Percentiles rank a stretch among this genome's conserved stretches.
These are phyloP conservation scores for Pseudohalonectria lignicola DNA, from an alignment of 2,329 filamentous ascomycete genomes.

Conservation along the genomic window DNA sequence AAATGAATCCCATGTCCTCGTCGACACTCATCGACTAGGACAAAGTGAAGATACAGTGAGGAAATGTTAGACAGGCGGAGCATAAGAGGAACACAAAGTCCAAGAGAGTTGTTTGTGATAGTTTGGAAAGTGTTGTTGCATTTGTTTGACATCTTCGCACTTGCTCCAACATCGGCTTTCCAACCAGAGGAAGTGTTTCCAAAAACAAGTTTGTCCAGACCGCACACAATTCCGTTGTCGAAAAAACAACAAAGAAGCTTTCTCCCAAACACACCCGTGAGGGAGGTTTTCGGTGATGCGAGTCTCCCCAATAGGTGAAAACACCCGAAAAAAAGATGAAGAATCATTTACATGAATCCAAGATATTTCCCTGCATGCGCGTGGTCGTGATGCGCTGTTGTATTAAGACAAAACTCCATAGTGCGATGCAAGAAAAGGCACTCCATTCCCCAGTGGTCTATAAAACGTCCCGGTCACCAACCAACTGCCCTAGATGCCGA, in stretches of 20 bases:
- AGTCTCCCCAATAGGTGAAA: not conserved
- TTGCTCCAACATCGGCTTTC: not conserved
- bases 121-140: not conserved
- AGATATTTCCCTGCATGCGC: constrained; percentile 15
- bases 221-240: not conserved
- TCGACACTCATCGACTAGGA: constrained; percentile 1
- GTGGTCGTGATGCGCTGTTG: constrained; percentile 13
- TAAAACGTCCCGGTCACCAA: no score
- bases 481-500: no score
- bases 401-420: constrained; percentile 18
- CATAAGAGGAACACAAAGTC: not conserved
- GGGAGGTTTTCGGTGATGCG: no score
- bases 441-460: no score
- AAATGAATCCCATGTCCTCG: constrained; percentile 1
- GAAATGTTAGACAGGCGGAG: not conserved
- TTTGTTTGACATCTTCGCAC: not conserved
- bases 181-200: no score
- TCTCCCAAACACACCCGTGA: not conserved
- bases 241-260: not conserved
- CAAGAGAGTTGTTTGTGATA: constrained; percentile 1
- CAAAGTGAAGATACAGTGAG: constrained; percentile 1
- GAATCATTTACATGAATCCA: constrained; percentile 30
- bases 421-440: constrained; percentile 20
- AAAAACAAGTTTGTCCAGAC: not conserved
- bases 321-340: constrained; percentile 15